phyloP scores from a whole-genome alignment of 75 land plant species.

The Chamaecyparis obtusa region DNA sequence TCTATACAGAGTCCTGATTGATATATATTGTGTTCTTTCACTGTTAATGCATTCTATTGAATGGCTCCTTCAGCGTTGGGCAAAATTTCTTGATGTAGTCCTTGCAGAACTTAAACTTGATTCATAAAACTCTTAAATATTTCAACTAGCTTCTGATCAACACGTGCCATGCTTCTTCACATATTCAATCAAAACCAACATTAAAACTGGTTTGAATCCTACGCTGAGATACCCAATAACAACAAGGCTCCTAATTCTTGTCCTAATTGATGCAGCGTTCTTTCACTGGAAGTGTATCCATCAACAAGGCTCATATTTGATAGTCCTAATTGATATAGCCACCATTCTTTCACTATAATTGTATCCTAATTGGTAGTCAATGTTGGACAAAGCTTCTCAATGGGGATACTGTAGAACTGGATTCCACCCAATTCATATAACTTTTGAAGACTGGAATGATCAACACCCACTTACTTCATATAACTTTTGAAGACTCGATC shows the following conservation, averaged over 20 bases:
- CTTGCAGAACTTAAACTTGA: background rate
- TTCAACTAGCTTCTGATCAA: background rate
- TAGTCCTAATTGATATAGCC: background rate
- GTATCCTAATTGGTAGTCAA: background rate
- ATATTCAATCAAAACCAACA: background rate
- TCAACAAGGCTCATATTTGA: background rate
- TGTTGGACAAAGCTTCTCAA: background rate
- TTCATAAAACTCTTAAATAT: background rate
- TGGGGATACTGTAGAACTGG: background rate
- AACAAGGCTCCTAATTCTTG: background rate
- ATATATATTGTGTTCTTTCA: too few species aligned
- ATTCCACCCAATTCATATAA: background rate
- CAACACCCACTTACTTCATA: background rate
- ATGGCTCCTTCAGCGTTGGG: background rate
- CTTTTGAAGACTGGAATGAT: background rate
- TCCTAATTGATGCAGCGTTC: background rate
- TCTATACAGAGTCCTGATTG: background rate
- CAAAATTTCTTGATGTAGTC: background rate
- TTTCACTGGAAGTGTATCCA: too few species aligned
- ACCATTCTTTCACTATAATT: too few species aligned
- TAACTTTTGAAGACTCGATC: too few species aligned
- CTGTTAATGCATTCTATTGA: background rate
- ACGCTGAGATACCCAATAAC: background rate
- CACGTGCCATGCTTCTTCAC: background rate
- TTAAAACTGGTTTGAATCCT: background rate